These are phyloP conservation scores for Aspergillus ustus DNA, from an alignment of 2,329 filamentous ascomycete genomes.

Conservation along the genomic window DNA sequence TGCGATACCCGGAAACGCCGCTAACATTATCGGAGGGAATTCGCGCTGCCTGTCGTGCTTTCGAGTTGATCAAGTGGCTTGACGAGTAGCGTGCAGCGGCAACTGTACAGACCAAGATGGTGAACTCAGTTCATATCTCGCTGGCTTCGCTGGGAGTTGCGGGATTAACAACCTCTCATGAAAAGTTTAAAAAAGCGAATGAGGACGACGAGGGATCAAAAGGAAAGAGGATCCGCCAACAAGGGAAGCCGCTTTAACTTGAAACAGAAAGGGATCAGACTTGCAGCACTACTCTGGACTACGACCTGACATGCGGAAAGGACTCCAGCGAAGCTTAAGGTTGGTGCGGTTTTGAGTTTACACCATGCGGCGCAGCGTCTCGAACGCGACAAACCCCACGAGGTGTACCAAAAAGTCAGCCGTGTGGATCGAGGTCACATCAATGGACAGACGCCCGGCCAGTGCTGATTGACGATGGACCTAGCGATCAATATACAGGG, in stretches of 20 bases:
- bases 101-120: neutral
- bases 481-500: constrained; percentile 5
- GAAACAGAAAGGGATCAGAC: neutral
- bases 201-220: constrained; percentile 5
- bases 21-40: constrained; percentile 18
- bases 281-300: neutral
- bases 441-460: neutral
- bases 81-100: neutral
- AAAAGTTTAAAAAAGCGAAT: neutral
- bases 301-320: neutral
- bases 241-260: neutral
- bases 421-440: constrained; percentile 3
- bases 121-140: neutral
- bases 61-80: constrained; percentile 3
- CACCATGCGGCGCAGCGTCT: constrained; percentile 2
- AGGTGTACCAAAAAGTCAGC: constrained; percentile 4
- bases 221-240: neutral
- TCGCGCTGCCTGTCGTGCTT: neutral
- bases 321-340: constrained; percentile 9
- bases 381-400: constrained; percentile 3
- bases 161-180: constrained; percentile 1
- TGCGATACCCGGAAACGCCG: constrained; percentile 4
- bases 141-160: neutral
- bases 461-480: neutral
- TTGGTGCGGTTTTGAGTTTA: constrained; percentile 9